Conservation (phyloP, 176 grass and related monocot genomes). For the Oryza brachyantha region DNA sequence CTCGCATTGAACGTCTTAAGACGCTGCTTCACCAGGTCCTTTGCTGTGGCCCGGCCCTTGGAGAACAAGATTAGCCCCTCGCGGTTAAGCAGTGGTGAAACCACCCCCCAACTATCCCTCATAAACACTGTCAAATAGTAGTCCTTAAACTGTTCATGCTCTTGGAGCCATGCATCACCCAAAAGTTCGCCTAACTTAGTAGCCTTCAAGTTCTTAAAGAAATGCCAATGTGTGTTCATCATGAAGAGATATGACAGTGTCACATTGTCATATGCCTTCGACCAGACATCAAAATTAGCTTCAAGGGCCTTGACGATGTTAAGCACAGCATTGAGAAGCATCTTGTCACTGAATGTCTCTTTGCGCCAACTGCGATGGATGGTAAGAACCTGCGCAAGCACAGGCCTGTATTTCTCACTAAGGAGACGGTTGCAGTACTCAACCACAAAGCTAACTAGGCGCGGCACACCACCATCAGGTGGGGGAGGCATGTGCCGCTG, state of each 20-base stretch:
- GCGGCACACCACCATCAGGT: constrained; percentile 52
- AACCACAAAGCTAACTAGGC: constrained; percentile 61
- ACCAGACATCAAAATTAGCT: constrained; percentile 80
- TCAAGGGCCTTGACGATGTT: constrained; percentile 74
- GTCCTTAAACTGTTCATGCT: constrained; percentile 85
- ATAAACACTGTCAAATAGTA: constrained; percentile 59
- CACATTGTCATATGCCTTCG: constrained; percentile 54
- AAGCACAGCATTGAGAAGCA: constrained; percentile 44
- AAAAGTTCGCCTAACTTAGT: constrained; percentile 65
- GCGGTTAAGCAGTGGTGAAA: constrained; percentile 60
- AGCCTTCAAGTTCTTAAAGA: constrained; percentile 73
- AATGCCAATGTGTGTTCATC: constrained; percentile 84
- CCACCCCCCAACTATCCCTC: constrained; percentile 79
- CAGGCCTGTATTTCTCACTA: constrained; percentile 52
- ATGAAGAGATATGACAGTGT: constrained; percentile 55
- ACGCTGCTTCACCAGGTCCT: constrained; percentile 86
- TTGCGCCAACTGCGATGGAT: constrained; percentile 80
- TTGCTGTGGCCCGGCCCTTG: constrained; percentile 71
- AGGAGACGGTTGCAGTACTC: constrained; percentile 78
- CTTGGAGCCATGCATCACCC: constrained; percentile 67
- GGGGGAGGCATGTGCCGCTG: constrained; percentile 60
- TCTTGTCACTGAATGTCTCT: constrained; percentile 60
- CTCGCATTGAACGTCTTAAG: constrained; percentile 83
- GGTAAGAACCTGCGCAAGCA: constrained; percentile 60
- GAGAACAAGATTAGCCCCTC: constrained; percentile 92